Conservation (phyloP, 179 eudicot genomes). For the Silene vulgaris region DNA sequence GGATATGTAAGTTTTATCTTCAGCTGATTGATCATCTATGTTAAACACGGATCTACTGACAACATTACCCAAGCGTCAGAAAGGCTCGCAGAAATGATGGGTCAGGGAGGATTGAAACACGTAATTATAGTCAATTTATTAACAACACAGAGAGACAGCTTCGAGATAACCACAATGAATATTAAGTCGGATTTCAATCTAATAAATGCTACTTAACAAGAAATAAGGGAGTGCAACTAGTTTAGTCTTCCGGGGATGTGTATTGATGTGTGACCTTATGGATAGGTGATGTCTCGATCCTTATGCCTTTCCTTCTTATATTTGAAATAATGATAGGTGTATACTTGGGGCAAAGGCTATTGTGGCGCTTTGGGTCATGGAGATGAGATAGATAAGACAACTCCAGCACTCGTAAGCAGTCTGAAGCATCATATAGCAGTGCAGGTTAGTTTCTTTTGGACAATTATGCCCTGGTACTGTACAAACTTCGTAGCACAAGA, state of each 20-base stretch:
- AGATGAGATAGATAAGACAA: slow-evolving; percentile 86
- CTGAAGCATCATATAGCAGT: slow-evolving; percentile 65
- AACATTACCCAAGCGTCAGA: too few species aligned
- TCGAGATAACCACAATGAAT: not conserved
- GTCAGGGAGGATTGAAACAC: too few species aligned
- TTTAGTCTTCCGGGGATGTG: not conserved
- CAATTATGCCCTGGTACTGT: not conserved
- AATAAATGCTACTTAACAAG: too few species aligned
- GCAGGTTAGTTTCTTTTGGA: slow-evolving; percentile 50
- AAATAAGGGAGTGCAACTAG: not conserved
- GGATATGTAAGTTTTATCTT: slow-evolving; percentile 55
- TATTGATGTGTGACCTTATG: not conserved
- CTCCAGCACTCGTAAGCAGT: slow-evolving; percentile 55
- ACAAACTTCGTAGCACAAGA: not conserved
- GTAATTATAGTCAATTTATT: too few species aligned
- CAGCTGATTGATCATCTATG: slow-evolving; percentile 3
- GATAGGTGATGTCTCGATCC: not conserved
- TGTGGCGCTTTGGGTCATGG: slow-evolving; percentile 98
- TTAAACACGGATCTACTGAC: not conserved
- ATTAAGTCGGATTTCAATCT: too few species aligned
- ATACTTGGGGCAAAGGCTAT: slow-evolving; percentile 99
- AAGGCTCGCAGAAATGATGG: too few species aligned
- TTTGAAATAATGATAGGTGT: slow-evolving; percentile 45
- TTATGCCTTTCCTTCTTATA: slow-evolving; percentile 14
- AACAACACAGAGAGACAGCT: too few species aligned